Evolutionary conservation across 2,329 filamentous ascomycete genomes (phyloP).

Genomic region (Colletotrichum chrysophilum): DNA sequence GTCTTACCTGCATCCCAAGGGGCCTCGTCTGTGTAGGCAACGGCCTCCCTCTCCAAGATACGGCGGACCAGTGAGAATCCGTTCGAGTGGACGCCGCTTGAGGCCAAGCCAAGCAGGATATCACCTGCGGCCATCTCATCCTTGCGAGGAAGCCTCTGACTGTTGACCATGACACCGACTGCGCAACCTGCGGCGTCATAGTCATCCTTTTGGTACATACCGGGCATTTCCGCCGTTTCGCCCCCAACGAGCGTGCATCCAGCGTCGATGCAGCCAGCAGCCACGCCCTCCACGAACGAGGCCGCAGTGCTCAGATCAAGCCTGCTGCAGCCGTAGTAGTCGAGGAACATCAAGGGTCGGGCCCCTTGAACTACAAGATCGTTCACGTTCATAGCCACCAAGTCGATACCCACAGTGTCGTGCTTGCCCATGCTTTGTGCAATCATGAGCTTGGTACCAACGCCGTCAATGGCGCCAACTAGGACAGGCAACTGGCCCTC

Average conservation of each 20-base stretch:
- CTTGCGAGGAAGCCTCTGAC: conserved; percentile 76
- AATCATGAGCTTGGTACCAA: conserved; percentile 96
- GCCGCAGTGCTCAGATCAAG: conserved; percentile 80
- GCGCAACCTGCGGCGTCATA: conserved; percentile 94
- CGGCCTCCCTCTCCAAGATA: conserved; percentile 76
- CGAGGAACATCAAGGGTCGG: conserved; percentile 93
- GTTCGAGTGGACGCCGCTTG: conserved; percentile 91
- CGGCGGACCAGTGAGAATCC: conserved; percentile 96
- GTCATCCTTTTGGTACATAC: conserved; percentile 85
- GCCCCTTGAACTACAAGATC: conserved; percentile 96
- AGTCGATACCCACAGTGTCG: conserved; percentile 92
- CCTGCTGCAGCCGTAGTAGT: conserved; percentile 95
- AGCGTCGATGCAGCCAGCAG: conserved; percentile 82
- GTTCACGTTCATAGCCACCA: conserved; percentile 99
- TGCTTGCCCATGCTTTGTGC: conserved; percentile 90
- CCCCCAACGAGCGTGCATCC: conserved; percentile 94
- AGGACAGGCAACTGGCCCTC: conserved; percentile 71
- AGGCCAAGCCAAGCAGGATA: conserved; percentile 83
- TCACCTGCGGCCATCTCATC: conserved; percentile 82
- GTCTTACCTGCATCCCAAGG: conserved; percentile 74
- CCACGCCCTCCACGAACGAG: conserved; percentile 90
- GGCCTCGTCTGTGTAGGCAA: conserved; percentile 73
- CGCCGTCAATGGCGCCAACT: conserved; percentile 94
- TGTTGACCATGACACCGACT: conserved; percentile 78
- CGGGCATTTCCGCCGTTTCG: conserved; percentile 98